Percentiles rank a stretch among this genome's conserved stretches.
Evolutionary conservation across 805 yeast genomes (phyloP).

Genomic region (Saccharomyces mikatae): DNA sequence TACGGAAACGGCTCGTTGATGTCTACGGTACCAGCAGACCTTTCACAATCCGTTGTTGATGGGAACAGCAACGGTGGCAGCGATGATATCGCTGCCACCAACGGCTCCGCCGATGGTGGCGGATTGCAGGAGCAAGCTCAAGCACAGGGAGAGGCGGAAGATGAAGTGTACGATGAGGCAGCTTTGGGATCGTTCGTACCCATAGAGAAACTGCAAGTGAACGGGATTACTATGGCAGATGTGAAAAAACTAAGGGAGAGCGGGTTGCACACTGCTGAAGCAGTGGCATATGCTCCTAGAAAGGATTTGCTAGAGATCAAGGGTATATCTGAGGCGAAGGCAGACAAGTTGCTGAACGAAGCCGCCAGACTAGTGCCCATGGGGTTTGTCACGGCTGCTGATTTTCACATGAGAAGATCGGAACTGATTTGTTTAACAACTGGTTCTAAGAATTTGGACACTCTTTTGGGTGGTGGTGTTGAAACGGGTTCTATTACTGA

Average conservation of each 20-base stretch:
- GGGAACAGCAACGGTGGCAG: conserved; percentile 2
- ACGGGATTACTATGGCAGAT: conserved; percentile 78
- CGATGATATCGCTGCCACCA: conserved; percentile 2
- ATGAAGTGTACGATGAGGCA: conserved; percentile 44
- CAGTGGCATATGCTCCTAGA: conserved; percentile 88
- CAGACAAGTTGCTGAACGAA: conserved; percentile 72
- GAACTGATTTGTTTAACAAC: conserved; percentile 91
- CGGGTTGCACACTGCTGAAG: conserved; percentile 84
- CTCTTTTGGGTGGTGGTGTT: conserved; percentile 89
- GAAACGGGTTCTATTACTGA: conserved; percentile 97
- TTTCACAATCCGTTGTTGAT: conserved; percentile 7
- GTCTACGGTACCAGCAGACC: conserved; percentile 22
- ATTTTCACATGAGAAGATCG: conserved; percentile 80
- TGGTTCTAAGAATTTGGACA: conserved; percentile 89
- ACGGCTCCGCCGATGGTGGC: conserved; percentile 3
- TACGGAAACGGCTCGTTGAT: conserved; percentile 9
- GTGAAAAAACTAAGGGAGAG: conserved; percentile 71
- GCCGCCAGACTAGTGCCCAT: conserved; percentile 84
- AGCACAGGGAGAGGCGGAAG: conserved; percentile 7
- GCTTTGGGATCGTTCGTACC: conserved; percentile 32
- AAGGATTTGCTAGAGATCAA: conserved; percentile 67
- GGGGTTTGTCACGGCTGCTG: conserved; percentile 97
- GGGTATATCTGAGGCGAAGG: conserved; percentile 94
- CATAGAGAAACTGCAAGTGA: conserved; percentile 44
- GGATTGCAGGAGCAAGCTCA: conserved; percentile 2